Evolutionary conservation across 1,284 basidiomycete species (phyloP).

Genomic region (Sporisorium reilianum): DNA sequence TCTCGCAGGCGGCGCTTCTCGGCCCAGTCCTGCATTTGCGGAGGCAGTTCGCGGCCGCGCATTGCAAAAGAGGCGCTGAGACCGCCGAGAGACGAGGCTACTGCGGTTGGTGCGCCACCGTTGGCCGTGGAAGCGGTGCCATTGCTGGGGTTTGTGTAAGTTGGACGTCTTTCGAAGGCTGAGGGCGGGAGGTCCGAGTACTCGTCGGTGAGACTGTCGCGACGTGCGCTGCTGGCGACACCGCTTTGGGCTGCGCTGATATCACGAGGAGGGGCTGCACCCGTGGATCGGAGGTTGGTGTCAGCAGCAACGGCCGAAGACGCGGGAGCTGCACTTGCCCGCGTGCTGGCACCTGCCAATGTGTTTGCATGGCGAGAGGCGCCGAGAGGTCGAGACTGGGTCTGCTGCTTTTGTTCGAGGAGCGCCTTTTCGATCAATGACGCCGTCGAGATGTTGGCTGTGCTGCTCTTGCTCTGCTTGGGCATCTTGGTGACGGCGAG

Average conservation of each 20-base stretch:
- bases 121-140: constrained; percentile 12
- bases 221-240: constrained; percentile 14
- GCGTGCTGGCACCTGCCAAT: not conserved
- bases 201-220: constrained; percentile 33
- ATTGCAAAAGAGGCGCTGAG: constrained; percentile 62
- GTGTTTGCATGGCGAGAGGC: constrained; percentile 11
- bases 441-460: constrained; percentile 18
- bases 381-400: not conserved
- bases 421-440: constrained; percentile 32
- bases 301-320: constrained; percentile 1
- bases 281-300: not conserved
- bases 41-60: constrained; percentile 56
- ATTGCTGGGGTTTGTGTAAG: constrained; percentile 19
- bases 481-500: constrained; percentile 34
- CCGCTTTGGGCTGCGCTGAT: constrained; percentile 7
- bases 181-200: constrained; percentile 49
- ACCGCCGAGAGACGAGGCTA: constrained; percentile 46
- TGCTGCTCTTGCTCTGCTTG: constrained; percentile 20
- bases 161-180: constrained; percentile 47
- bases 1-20: constrained; percentile 59
- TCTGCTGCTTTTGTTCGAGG: constrained; percentile 26
- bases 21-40: constrained; percentile 61
- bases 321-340: not conserved
- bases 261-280: constrained; percentile 8
- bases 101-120: constrained; percentile 10